Evolutionary conservation across 2,329 filamentous ascomycete species (phyloP), one percentile per base, ranked within the genome.

Genomic region (Pseudophaeomoniella oleicola): DNA sequence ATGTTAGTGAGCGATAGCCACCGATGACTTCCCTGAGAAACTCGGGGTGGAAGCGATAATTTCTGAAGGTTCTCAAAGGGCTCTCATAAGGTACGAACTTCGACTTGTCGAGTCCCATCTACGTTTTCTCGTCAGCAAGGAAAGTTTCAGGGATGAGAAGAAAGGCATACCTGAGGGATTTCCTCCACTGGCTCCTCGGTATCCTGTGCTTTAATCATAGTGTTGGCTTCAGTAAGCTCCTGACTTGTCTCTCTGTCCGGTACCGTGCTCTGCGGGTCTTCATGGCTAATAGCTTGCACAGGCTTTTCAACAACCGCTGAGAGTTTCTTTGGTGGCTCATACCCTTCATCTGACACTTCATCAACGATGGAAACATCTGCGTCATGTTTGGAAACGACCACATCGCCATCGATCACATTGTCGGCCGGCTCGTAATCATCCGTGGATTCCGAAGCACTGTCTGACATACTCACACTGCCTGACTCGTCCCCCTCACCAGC

Each of bases 1-100:
- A 96, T 31, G 87, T 96, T 64, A 92, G 69, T 44, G 90, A 96
- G 53, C 81, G 78, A 52, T 86, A 79, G 31, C 88, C 88, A 43
- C 78, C 80, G 38, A 73, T 55, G 39, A 94, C 76, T 39, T 73
- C 64, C 35, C 79, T 58, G 45, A 67, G 64, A 59, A 78, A 96
- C 36, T 72, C 66, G 19, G 84, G 83, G 53, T 96, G 87, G 54
- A 88, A 94, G 47, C 88, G 84, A 60, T 83, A 98, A 27, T 83
- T 80, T 55, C 77, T 84, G 58, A 96, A 94, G 47, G 73, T 72
- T 46, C 73, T 75, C 42, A 98, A 66, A 19, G 86, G 82, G 52
- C 85, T 93, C 52, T 81, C 69, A 59, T 98, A 98, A 2, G 85
- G 77, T 19, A 66, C 65, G 59, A 69, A 59, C 45, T 27, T 27